phyloP scores from a whole-genome alignment of 192 early-diverging fungal species.

The Oehlia diaphana region DNA sequence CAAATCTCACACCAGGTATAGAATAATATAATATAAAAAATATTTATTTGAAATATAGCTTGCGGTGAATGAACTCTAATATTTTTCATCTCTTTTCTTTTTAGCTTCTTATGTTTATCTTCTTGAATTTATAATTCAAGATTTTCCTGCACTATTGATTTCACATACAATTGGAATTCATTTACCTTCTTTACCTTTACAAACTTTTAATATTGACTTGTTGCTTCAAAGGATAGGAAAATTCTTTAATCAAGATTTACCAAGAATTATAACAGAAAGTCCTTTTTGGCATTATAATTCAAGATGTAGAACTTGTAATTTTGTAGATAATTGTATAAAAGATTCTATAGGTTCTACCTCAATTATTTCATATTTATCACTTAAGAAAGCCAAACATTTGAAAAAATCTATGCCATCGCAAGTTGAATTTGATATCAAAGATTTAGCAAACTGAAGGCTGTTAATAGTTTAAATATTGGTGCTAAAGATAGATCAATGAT shows the following conservation, averaged over 20 bases:
- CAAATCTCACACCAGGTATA: background rate
- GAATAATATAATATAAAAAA: background rate
- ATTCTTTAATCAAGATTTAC: constrained; percentile 26
- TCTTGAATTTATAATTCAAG: constrained; percentile 9
- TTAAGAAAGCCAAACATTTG: constrained; percentile 4
- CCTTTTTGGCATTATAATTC: constrained; percentile 28
- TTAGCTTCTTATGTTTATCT: constrained; percentile 25
- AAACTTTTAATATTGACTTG: constrained; percentile 30
- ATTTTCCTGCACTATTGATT: constrained; percentile 6
- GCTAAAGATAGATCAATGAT: background rate
- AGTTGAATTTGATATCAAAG: background rate
- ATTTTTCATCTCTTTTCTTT: background rate
- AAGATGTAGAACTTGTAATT: constrained; percentile 30
- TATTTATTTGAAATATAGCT: too few relatives aligned
- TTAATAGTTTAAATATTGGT: background rate
- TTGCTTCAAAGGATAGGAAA: constrained; percentile 25
- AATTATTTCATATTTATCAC: constrained; percentile 28
- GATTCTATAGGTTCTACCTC: constrained; percentile 22
- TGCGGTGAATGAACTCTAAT: too few relatives aligned
- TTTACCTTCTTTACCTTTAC: constrained; percentile 10
- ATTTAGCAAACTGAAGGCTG: background rate
- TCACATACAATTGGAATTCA: constrained; percentile 23
- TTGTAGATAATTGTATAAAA: constrained; percentile 23
- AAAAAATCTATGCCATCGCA: background rate
- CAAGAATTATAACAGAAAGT: background rate